These are phyloP conservation scores for Podospora australis DNA, from an alignment of 495 filamentous ascomycete genomes.

Conservation along the genomic window DNA sequence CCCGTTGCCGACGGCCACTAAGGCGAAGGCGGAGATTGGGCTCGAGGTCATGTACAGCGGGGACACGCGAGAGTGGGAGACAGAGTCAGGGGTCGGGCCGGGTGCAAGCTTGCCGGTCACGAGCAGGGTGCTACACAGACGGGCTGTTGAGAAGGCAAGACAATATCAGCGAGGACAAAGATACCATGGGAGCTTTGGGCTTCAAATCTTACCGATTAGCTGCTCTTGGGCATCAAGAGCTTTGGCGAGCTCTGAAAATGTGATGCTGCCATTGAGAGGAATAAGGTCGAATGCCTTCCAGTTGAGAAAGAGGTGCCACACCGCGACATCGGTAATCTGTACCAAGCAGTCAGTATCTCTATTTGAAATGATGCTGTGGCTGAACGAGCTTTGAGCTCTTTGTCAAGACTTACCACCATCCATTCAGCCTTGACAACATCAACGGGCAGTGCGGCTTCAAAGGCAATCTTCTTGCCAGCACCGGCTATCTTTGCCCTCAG, in stretches of 20 bases:
- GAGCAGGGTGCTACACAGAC: conserved; percentile 18
- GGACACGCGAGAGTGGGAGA: conserved; percentile 21
- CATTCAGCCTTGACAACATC: conserved; percentile 23
- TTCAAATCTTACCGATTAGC: too few species aligned
- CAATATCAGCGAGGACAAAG: background rate
- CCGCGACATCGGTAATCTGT: conserved; percentile 17
- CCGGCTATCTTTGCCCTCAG: conserved; percentile 14
- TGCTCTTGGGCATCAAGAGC: conserved; percentile 19
- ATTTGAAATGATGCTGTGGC: background rate
- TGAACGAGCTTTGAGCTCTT: too few species aligned
- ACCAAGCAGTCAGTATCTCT: background rate
- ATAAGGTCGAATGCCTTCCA: conserved; percentile 31
- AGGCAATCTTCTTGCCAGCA: conserved; percentile 17
- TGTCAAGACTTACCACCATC: conserved; percentile 12
- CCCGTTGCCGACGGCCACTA: conserved; percentile 23
- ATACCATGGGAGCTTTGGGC: too few species aligned
- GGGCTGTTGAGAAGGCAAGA: conserved; percentile 9
- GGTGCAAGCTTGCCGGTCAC: conserved; percentile 13
- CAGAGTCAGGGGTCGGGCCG: conserved; percentile 3
- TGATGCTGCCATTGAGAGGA: conserved; percentile 22
- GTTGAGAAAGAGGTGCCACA: conserved; percentile 23
- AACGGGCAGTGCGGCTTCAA: conserved; percentile 12
- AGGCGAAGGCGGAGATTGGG: conserved; percentile 10
- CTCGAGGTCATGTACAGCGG: conserved; percentile 16
- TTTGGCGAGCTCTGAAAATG: conserved; percentile 19